A percentile compares a stretch with the other conserved stretches of the same genome.
Conservation (phyloP, 2,329 filamentous ascomycete species). For the Didymella glomerata region DNA sequence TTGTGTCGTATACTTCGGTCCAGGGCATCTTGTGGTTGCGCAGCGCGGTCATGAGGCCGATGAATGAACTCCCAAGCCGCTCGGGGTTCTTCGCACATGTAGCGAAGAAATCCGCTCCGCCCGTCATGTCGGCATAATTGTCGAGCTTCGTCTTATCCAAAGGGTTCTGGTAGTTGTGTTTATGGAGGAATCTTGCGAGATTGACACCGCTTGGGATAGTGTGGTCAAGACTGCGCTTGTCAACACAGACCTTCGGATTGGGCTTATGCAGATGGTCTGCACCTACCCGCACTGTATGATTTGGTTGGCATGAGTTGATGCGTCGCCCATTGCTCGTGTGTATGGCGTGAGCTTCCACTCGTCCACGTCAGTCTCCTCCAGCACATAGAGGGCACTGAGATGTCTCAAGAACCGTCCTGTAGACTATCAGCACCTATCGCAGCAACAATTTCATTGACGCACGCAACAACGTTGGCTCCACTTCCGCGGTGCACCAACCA, state of each 20-base stretch:
- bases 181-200: slow-evolving; percentile 14
- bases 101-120: slow-evolving; percentile 19
- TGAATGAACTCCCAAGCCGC: slow-evolving; percentile 16
- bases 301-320: neutral
- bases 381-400: neutral
- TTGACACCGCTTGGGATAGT: slow-evolving; percentile 18
- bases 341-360: neutral
- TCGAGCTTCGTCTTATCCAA: slow-evolving; percentile 19
- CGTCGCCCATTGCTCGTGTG: neutral
- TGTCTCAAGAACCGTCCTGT: neutral
- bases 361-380: neutral
- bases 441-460: neutral
- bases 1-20: slow-evolving; percentile 22
- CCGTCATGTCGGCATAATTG: slow-evolving; percentile 17
- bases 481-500: slow-evolving; percentile 8
- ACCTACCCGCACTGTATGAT: neutral
- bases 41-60: slow-evolving; percentile 15
- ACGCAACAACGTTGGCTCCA: slow-evolving; percentile 3
- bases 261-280: neutral
- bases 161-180: slow-evolving; percentile 15
- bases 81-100: slow-evolving; percentile 16
- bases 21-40: slow-evolving; percentile 21
- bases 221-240: slow-evolving; percentile 4
- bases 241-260: neutral
- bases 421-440: neutral